phyloP scores from a whole-genome alignment of 345 rosid genomes.

The Hypericum perforatum region DNA sequence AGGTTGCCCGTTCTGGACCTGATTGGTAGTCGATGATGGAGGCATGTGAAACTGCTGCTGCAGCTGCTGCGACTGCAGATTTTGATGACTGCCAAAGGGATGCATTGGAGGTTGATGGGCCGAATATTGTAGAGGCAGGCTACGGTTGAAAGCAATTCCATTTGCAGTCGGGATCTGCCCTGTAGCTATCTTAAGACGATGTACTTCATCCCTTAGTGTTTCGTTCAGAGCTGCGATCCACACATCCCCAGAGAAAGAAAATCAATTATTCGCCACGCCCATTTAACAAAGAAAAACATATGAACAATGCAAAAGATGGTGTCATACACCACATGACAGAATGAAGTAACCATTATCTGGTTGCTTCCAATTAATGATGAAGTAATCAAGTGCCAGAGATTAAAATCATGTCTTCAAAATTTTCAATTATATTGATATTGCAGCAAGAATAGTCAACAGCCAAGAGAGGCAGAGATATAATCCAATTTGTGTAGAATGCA shows the following conservation, averaged over 20 bases:
- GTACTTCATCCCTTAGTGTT: conserved; percentile 70
- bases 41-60: conserved; percentile 24
- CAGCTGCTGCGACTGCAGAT: conserved; percentile 32
- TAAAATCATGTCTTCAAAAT: too few relatives aligned
- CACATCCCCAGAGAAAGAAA: neutral
- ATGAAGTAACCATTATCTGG: too few relatives aligned
- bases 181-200: conserved; percentile 74
- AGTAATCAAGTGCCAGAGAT: too few relatives aligned
- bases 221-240: conserved; percentile 65
- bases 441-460: too few relatives aligned
- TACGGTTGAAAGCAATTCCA: conserved; percentile 43
- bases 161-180: conserved; percentile 53
- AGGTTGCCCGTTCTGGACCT: conserved; percentile 30
- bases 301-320: too few relatives aligned
- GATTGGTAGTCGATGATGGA: conserved; percentile 29
- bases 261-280: neutral
- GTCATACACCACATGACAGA: too few relatives aligned
- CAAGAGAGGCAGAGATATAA: too few relatives aligned
- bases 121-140: conserved; percentile 34
- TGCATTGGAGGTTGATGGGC: conserved; percentile 37
- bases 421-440: too few relatives aligned
- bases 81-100: conserved; percentile 36
- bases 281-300: neutral
- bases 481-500: too few relatives aligned
- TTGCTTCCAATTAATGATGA: too few relatives aligned